Evolutionary conservation across 192 early-diverging fungal genomes (phyloP), one percentile per base, ranked within the genome.

Genomic region (Mortierella antarctica): DNA sequence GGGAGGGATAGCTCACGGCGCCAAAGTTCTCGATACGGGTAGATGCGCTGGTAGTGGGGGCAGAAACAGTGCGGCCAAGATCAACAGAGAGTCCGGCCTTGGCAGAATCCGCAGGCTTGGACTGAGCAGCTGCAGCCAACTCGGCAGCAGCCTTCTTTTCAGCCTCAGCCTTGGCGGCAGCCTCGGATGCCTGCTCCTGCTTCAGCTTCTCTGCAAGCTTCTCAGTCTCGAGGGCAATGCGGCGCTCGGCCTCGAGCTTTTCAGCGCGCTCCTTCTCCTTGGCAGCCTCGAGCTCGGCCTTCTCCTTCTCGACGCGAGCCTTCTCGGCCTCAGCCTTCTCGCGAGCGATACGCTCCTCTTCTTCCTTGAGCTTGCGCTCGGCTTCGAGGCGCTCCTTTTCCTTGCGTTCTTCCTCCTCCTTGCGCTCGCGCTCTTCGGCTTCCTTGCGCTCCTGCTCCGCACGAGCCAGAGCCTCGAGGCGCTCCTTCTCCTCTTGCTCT

Each of bases 11-110:
- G 49, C 54, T 50, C 31, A 88, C 80, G 13, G 82, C 53, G 46
- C 53, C 73, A 51, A 83, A 74, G 53, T 92, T 85, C 57, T 84
- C 86, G 45, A 90, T 82, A 46, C 85, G 82, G 4, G 74, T 72
- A 7, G 82, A 83, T 15, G 84, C 64, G 39, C 84, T 84, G 8
- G 82, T 51, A 6, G 74, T 51, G 39, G 90, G 78, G n/a, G 82
- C 77, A 70, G 83, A 82, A 10, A 83, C 61, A 2, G 89, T 73
- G 23, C 84, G 67, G 4, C 82, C 60, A 17, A 82, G 65, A 56
- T 82, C 84, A 62, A 74, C 60, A 81, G 87, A 71, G 23, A 71
- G 76, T 18, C 69, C 70, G 5, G 65, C 42, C 53, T 78, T 78
- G 31, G 50, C 57, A 48, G 68, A 75, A 79, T 82, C 70, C 78